Base-by-base conservation (phyloP, 1,284 basidiomycete species). In the Ustilago cynodontis region DNA sequence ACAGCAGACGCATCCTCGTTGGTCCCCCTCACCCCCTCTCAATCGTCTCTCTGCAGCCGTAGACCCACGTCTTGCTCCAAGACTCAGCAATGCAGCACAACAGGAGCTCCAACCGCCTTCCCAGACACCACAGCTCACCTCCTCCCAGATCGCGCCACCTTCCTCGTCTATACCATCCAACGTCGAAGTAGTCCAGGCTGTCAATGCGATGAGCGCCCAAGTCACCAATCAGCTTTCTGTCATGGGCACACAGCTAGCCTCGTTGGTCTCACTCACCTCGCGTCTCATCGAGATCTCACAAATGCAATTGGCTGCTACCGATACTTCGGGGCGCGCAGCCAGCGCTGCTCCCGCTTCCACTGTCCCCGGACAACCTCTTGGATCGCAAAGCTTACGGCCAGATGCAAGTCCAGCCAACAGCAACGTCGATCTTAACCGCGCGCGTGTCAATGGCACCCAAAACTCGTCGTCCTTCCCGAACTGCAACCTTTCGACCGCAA, bases 11-110 rank as follows among this genome's bases (percentile, higher is more conserved):
- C 66, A 76, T 47, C 59, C 64, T 24, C 65, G 74, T 29, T 71
- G 74, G 68, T 77, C 74, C 24, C 74, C 74, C 8, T 77, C 74
- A 16, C 74, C 74, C 7, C 74, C 74, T 43, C 60, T 71, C 69
- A 77, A 71, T 20, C 69, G 74, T 24, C 65, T 71, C 22, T 71
- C 69, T 1, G 54, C 62, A 14, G 51, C 37, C 4, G 53, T 77
- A 14, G 74, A 77, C 26, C 69, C 65, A 16, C 65, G 74, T 13
- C 22, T 77, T 9, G 69, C 74, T 18, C 65, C 69, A 16, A 61
- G 74, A 16, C 28, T 76, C 49, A 60, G 45, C 51, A 69, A 65
- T n/a, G 47, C 60, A 43, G 49, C 59, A 6, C 68, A 65, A 41
- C 71, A 70, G 54, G 65, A 62, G 13, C 26, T 68, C 45, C 77